Evolutionary conservation across 257 asterid genomes (phyloP).

Genomic region (Salvia splendens): DNA sequence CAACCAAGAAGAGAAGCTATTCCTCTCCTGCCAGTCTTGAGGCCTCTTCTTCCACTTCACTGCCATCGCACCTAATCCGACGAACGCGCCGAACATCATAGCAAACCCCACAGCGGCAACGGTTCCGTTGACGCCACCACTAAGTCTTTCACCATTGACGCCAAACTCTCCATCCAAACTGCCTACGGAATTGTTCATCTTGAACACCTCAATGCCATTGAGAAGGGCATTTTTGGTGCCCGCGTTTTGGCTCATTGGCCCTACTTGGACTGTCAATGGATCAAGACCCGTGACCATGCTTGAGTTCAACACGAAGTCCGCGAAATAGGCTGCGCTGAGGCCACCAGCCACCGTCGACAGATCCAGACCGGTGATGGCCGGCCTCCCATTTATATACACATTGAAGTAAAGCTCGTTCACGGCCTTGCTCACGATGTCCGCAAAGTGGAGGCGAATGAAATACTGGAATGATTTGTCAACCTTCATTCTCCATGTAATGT

Average conservation of each 20-base stretch:
- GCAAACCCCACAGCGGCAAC: conserved; percentile 92
- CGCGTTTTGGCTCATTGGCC: conserved; percentile 52
- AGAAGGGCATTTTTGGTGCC: conserved; percentile 61
- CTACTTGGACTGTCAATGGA: conserved; percentile 53
- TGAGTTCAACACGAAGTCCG: conserved; percentile 60
- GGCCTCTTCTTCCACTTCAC: conserved; percentile 95
- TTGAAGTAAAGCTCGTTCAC: conserved; percentile 81
- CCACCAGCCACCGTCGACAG: conserved; percentile 49
- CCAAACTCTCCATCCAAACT: conserved; percentile 69
- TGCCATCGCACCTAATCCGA: conserved; percentile 89
- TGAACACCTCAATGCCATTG: conserved; percentile 67
- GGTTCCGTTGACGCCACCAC: conserved; percentile 42
- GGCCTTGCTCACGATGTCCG: conserved; percentile 78
- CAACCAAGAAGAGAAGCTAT: conserved; percentile 87
- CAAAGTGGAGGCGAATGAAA: conserved; percentile 83
- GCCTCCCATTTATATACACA: conserved; percentile 67
- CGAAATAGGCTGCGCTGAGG: conserved; percentile 52
- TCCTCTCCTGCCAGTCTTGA: conserved; percentile 76
- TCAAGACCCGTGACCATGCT: conserved; percentile 50
- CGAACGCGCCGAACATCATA: conserved; percentile 95
- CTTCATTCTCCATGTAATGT: conserved; percentile 71
- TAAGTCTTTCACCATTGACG: conserved; percentile 39
- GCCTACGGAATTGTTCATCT: conserved; percentile 70
- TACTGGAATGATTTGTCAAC: conserved; percentile 63
- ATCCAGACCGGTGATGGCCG: conserved; percentile 62